phyloP scores from a whole-genome alignment of 2,329 filamentous ascomycete genomes.

The Geoglossum cookeanum region DNA sequence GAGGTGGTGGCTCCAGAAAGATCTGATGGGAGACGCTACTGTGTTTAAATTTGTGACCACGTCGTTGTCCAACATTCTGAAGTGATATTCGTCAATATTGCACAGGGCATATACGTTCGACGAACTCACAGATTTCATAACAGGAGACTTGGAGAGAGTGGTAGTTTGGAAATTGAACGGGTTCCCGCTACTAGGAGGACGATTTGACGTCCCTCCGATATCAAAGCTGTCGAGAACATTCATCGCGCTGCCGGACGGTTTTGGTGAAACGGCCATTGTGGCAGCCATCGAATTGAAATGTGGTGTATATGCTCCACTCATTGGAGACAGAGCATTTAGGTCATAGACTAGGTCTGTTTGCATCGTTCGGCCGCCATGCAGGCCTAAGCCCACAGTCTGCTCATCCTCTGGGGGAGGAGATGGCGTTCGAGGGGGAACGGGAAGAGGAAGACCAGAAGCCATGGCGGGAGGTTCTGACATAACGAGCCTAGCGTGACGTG shows the following conservation, averaged over 20 bases:
- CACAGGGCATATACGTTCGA: not conserved
- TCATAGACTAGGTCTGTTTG: conserved; percentile 20
- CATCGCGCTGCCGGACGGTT: conserved; percentile 13
- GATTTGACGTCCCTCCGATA: conserved; percentile 16
- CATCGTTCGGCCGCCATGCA: conserved; percentile 12
- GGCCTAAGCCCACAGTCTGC: conserved; percentile 10
- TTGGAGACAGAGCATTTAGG: conserved; percentile 28
- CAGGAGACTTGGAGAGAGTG: conserved; percentile 51
- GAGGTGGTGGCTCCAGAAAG: conserved; percentile 75
- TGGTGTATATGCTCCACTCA: conserved; percentile 19
- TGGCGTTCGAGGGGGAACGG: conserved; percentile 41
- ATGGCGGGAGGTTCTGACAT: conserved; percentile 13
- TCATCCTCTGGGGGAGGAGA: conserved; percentile 41
- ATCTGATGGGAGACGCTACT: conserved; percentile 93
- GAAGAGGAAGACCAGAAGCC: conserved; percentile 39
- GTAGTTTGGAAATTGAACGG: conserved; percentile 94
- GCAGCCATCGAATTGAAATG: conserved; percentile 17
- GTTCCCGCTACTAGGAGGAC: conserved; percentile 23
- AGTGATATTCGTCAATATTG: not conserved
- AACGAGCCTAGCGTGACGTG: too few species aligned
- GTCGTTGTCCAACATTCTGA: conserved; percentile 74
- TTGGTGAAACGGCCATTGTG: conserved; percentile 11
- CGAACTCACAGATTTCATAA: conserved; percentile 50
- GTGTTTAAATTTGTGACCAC: conserved; percentile 95
- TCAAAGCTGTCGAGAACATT: conserved; percentile 19